Percentiles rank a stretch among this genome's conserved stretches.
These are phyloP conservation scores for Euphorbia corollata DNA, from an alignment of 441 rosid genomes.

Conservation along the genomic window DNA sequence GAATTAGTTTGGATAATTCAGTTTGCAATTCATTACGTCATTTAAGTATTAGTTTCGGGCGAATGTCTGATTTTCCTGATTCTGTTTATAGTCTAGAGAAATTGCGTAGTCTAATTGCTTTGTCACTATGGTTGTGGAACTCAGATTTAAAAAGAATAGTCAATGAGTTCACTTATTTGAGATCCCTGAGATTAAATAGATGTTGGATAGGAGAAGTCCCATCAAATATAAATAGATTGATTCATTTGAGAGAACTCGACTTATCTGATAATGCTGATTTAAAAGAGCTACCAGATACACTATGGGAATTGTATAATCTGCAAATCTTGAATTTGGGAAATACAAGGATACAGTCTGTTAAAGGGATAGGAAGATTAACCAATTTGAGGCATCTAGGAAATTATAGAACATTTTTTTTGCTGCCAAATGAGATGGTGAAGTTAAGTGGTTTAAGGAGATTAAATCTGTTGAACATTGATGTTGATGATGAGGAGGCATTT, in stretches of 20 bases:
- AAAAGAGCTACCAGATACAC: background rate
- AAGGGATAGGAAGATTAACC: background rate
- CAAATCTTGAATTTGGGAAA: background rate
- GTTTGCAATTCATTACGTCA: background rate
- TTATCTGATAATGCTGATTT: background rate
- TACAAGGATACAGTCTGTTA: background rate
- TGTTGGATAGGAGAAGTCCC: background rate
- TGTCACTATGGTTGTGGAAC: too few relatives aligned
- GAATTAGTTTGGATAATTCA: background rate
- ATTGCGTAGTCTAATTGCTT: too few relatives aligned
- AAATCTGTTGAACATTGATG: background rate
- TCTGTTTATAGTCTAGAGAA: too few relatives aligned
- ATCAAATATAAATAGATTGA: background rate
- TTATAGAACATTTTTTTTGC: background rate
- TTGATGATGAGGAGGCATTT: background rate
- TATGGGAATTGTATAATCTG: constrained; percentile 11
- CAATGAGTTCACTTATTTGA: too few relatives aligned
- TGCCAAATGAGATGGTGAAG: constrained; percentile 8
- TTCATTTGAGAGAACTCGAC: constrained; percentile 12
- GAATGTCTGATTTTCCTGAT: background rate
- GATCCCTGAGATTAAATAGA: too few relatives aligned
- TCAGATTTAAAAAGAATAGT: too few relatives aligned
- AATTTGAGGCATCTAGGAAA: background rate
- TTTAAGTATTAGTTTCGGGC: background rate
- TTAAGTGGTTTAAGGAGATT: background rate